Evolutionary conservation across 371 early-diverging fungal species (phyloP).

Genomic region (Smittium mucronatum): DNA sequence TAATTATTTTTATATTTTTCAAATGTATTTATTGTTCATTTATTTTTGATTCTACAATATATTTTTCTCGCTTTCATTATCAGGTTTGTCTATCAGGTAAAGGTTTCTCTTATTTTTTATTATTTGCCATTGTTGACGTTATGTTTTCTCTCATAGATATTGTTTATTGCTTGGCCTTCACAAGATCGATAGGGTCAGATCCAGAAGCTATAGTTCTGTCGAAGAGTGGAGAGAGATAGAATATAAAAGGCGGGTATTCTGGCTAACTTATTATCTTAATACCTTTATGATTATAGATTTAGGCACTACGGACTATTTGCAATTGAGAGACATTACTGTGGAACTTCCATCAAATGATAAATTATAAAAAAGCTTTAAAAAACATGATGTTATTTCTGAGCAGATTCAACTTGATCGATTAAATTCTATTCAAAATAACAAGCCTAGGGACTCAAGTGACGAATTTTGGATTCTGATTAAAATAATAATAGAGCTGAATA

Average conservation of each 20-base stretch:
- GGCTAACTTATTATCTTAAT: not conserved
- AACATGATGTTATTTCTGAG: no score
- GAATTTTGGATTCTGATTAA: not conserved
- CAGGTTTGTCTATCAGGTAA: no score
- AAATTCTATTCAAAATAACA: no score
- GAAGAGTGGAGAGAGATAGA: not conserved
- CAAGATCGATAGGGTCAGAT: not conserved
- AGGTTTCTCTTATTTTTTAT: no score
- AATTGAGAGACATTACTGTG: not conserved
- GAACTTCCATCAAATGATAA: not conserved
- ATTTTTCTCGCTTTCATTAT: no score
- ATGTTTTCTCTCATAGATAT: no score
- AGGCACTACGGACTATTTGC: not conserved
- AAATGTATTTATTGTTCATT: no score
- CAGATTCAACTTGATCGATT: no score
- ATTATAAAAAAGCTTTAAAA: not conserved
- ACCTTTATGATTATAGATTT: not conserved
- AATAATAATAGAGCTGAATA: not conserved
- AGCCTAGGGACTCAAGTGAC: no score
- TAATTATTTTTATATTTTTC: no score
- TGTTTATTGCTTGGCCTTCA: not conserved
- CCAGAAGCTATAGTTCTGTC: not conserved
- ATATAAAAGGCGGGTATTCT: not conserved
- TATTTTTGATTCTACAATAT: no score
- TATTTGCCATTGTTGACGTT: no score